Percentiles rank a stretch among this genome's conserved stretches.
phyloP scores from a whole-genome alignment of 345 rosid genomes.

The Linum tenue region DNA sequence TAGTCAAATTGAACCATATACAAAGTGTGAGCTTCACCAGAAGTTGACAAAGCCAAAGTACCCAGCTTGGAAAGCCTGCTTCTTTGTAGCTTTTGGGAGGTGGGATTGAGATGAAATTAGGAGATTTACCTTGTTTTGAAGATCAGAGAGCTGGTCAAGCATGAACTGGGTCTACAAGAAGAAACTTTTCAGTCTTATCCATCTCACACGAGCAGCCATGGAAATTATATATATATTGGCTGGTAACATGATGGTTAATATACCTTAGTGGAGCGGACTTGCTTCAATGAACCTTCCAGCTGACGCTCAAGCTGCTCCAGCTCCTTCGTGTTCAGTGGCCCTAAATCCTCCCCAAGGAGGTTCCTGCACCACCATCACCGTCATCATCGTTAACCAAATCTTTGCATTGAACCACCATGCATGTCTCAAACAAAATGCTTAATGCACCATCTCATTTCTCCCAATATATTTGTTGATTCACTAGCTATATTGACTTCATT shows the following conservation, averaged over 20 bases:
- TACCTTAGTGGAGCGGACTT: neutral
- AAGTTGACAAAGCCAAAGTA: too few relatives aligned
- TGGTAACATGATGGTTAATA: neutral
- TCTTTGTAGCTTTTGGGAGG: too few relatives aligned
- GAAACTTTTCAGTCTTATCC: neutral
- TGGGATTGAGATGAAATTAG: neutral
- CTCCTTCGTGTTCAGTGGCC: too few relatives aligned
- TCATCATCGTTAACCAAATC: too few relatives aligned
- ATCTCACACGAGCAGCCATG: neutral
- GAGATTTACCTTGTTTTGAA: conserved; percentile 60
- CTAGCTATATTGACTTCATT: too few relatives aligned
- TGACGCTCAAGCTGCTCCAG: too few relatives aligned
- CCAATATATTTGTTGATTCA: neutral
- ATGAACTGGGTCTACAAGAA: conserved; percentile 65
- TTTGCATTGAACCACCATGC: too few relatives aligned
- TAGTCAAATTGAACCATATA: neutral
- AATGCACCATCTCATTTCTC: too few relatives aligned
- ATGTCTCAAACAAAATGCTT: neutral
- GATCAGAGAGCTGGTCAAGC: conserved; percentile 94
- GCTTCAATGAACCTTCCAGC: too few relatives aligned
- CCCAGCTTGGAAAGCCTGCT: too few relatives aligned
- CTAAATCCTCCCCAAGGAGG: too few relatives aligned
- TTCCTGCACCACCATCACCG: too few relatives aligned
- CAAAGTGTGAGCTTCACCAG: neutral
- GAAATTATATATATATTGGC: neutral